These are phyloP conservation scores for Yamadazyma membranifaciens DNA, from an alignment of 1,139 yeast genomes.

Conservation along the genomic window DNA sequence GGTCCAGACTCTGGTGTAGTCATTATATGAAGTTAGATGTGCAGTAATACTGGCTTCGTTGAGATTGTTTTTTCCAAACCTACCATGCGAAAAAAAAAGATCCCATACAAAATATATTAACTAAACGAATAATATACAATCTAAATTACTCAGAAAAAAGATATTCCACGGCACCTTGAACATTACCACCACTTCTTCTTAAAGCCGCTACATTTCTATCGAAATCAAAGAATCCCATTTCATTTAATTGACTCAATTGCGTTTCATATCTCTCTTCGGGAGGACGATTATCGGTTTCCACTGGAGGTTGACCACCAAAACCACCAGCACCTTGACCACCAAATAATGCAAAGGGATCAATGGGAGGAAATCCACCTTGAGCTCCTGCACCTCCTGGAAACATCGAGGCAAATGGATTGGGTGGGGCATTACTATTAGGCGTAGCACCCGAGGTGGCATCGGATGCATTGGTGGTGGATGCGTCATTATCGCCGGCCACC, in stretches of 20 bases:
- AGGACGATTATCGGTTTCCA: conserved; percentile 74
- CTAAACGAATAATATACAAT: background rate
- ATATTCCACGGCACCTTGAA: conserved; percentile 94
- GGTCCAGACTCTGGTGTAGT: too few relatives aligned
- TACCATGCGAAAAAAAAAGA: too few relatives aligned
- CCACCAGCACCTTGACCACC: conserved; percentile 32
- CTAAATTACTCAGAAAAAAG: conserved; percentile 38
- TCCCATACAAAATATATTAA: background rate
- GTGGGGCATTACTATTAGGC: conserved; percentile 36
- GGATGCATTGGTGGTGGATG: conserved; percentile 13
- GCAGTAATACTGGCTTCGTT: too few relatives aligned
- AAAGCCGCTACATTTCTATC: conserved; percentile 89
- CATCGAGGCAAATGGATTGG: conserved; percentile 52
- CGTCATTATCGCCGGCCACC: conserved; percentile 23
- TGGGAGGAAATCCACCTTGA: conserved; percentile 27
- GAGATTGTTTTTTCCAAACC: too few relatives aligned
- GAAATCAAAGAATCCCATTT: conserved; percentile 93
- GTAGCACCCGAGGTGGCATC: conserved; percentile 16
- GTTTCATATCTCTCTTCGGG: conserved; percentile 92
- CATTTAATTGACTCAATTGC: conserved; percentile 92
- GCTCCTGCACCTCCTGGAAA: conserved; percentile 37
- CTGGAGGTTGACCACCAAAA: conserved; percentile 11
- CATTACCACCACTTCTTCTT: conserved; percentile 94
- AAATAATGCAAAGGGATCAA: conserved; percentile 46
- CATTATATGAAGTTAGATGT: too few relatives aligned